Percentiles rank a stretch among this genome's conserved stretches.
These are phyloP conservation scores for Ramaria sp. DNA, from an alignment of 768 basidiomycete genomes.

Conservation along the genomic window DNA sequence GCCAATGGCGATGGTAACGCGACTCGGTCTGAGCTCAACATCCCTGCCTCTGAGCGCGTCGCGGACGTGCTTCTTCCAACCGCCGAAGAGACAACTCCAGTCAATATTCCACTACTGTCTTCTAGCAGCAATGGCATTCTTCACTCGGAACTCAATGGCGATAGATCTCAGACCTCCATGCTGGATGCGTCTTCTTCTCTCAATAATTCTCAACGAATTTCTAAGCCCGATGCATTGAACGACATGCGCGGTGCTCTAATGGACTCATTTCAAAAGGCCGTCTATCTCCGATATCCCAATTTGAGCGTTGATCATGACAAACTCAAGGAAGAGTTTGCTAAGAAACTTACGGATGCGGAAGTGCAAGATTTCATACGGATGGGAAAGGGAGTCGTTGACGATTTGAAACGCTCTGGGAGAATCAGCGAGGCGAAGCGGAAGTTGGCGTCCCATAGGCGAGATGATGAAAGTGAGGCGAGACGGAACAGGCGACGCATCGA, in stretches of 20 bases:
- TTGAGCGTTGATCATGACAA: neutral
- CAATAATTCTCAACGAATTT: neutral
- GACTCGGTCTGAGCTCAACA: neutral
- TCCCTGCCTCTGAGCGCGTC: neutral
- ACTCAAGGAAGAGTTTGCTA: neutral
- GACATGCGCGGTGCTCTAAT: neutral
- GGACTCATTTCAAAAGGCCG: neutral
- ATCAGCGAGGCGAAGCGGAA: slow-evolving; percentile 3
- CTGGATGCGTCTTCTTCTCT: neutral
- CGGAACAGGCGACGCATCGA: neutral
- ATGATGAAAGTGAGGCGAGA: neutral
- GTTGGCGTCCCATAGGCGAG: neutral
- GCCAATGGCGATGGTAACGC: neutral
- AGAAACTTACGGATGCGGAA: neutral
- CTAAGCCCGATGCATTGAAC: neutral
- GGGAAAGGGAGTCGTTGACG: slow-evolving; percentile 3
- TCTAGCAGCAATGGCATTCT: neutral
- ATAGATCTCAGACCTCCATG: neutral
- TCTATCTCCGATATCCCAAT: neutral
- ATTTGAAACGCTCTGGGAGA: neutral
- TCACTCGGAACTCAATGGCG: neutral
- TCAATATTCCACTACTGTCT: neutral
- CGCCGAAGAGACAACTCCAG: neutral
- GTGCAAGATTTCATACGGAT: neutral
- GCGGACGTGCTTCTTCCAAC: neutral